Base-by-base conservation (phyloP, 129 eudicot species). In the Tagetes erecta region DNA sequence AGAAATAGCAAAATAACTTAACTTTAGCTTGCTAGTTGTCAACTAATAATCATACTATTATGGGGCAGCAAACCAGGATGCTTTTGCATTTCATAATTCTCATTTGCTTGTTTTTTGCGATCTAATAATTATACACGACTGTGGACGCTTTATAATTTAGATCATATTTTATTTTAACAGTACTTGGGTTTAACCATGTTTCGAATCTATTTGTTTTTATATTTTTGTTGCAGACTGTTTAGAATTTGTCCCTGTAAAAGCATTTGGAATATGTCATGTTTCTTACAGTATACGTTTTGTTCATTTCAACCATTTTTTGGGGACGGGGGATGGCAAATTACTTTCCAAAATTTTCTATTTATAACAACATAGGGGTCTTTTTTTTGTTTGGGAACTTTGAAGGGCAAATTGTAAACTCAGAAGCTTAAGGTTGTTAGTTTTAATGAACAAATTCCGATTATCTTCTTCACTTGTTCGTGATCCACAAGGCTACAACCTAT, bases 401-500 rank as follows among this genome's bases (percentile, higher is more conserved):
- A 12, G 66, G 40, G 14, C 66, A 34, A 59, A 33, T 59, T 59
- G 40, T 35, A 10, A 59, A 34, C n/a, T 59, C 40, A 35, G 40
- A 59, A 59, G 7, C 63, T 56, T 56, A 37, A 56, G 63, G 63
- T 11, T 56, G 63, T 12, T 56, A 56, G 37, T 27, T 51, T n/a
- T 3, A 51, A n/a, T 51, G 58, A 51, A 51, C 58, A n/a, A n/a
- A n/a, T 51, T 14, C 33, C 14, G 27, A 11, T 56, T 3, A 7
- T 30, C 37, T 20, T 20, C 60, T 14, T 55, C 4, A 56, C 35
- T 36, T 20, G 3, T 20, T 56, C 10, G 3, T 27, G 5, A 3
- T 20, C 30, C 63, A 20, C 12, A 20, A 12, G 30, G 10, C 12
- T 3, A 8, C 36, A 30, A 7, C 40, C 39, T 59, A 33, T 59